A percentile compares a stretch with the other conserved stretches of the same genome.
Conservation (phyloP, 208 protist species). For the Trypanosoma rangeli region DNA sequence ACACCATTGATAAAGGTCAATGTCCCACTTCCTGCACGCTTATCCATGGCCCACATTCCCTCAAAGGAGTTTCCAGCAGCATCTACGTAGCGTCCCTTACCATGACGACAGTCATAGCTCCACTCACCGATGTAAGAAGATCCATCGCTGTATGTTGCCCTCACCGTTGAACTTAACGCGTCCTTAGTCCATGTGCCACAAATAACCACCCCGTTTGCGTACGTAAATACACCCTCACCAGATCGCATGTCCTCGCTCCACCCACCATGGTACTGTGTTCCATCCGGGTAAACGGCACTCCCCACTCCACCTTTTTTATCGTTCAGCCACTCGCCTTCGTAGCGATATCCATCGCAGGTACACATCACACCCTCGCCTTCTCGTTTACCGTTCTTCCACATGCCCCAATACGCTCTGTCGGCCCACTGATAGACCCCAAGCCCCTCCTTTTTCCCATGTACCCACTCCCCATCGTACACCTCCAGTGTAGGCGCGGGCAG, state of each 20-base stretch:
- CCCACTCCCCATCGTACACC: conserved; percentile 90
- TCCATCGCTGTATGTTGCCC: conserved; percentile 58
- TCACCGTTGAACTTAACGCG: conserved; percentile 44
- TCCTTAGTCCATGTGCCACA: conserved; percentile 48
- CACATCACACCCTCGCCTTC: conserved; percentile 73
- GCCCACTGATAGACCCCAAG: conserved; percentile 80
- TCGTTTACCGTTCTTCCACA: conserved; percentile 68
- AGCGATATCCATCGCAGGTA: conserved; percentile 64
- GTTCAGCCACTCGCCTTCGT: conserved; percentile 75
- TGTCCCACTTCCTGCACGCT: conserved; percentile 50
- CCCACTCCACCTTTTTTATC: conserved; percentile 73
- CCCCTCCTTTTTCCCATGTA: conserved; percentile 66
- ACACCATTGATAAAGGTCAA: conserved; percentile 66
- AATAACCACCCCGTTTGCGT: conserved; percentile 48
- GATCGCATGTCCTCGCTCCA: conserved; percentile 51
- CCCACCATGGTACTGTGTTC: conserved; percentile 48
- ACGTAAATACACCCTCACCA: conserved; percentile 46
- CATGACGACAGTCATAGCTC: conserved; percentile 55
- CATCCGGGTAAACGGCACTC: conserved; percentile 50
- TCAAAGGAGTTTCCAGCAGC: conserved; percentile 52
- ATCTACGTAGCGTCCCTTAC: conserved; percentile 48
- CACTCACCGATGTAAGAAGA: conserved; percentile 71
- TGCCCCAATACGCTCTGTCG: conserved; percentile 75
- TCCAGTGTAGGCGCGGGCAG: conserved; percentile 43
- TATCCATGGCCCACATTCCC: conserved; percentile 63